Base-by-base conservation (phyloP, 2,329 filamentous ascomycete genomes). In the Claviceps monticola region DNA sequence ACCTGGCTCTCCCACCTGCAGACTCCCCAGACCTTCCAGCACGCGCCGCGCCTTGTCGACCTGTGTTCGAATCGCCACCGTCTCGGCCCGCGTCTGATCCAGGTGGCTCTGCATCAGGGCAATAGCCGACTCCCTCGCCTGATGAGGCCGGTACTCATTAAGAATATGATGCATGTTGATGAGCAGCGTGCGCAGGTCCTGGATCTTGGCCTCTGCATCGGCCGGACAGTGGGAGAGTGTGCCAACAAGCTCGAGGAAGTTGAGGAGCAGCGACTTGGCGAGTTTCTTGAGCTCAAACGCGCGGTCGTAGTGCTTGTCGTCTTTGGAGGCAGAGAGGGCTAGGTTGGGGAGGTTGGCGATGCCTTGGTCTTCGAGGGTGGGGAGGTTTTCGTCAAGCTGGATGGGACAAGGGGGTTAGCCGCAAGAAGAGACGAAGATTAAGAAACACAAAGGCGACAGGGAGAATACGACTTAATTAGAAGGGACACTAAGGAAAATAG, bases 111-210 rank as follows among this genome's bases (percentile, higher is more conserved):
- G 86, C 85, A 96, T 89, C 72, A 91, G 79, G 58, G 84, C 70
- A 36, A 95, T 95, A 53, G 95, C 73, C 29, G 84, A 89, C 70
- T 96, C 90, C 45, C 91, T 73, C 23, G 90, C 89, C 69, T 97
- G 91, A 64, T 96, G 90, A 9, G 90, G 90, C 36, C 91, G 79
- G 68, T 95, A 97, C 66, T 95, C 84, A 66, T 98, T 98, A 57
- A 97, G 81, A 51, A 95, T 76, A 62, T 94, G 88, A 68, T 96
- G 89, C 62, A 94, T 85, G 66, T 97, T 97, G 66, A 91, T 83
- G 56, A 95, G 84, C 29, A 97, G 71, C 16, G 84, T 89, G 60
- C 85, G 78, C 36, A 98, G 69, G 65, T 97, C 85, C 45, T 80
- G 74, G 46, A 91, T 75, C 64, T 95, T 95, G 43, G 80, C 75